Evolutionary conservation across 129 eudicot species (phyloP).

Genomic region (carrot (Daucus carota)): DH1_v3.0 NC_030386.2:2853501-2854000

Average conservation of each 20-base stretch:
- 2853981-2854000: background rate
- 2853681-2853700: constrained; percentile 66
- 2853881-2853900: background rate
- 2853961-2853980: background rate
- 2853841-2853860: background rate
- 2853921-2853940: background rate
- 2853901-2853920: background rate
- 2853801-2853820: background rate
- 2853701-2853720: constrained; percentile 91
- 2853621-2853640: constrained; percentile 51
- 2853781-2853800: background rate
- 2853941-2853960: background rate
- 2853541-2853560: background rate
- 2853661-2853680: constrained; percentile 74
- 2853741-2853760: background rate
- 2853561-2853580: no score
- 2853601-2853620: background rate
- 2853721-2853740: constrained; percentile 6
- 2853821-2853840: background rate
- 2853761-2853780: background rate
- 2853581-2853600: background rate
- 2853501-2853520: background rate
- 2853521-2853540: background rate
- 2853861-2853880: background rate
- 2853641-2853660: constrained; percentile 88